Evolutionary conservation across 192 early-diverging fungal genomes (phyloP).

Genomic region (Linnemannia schmuckeri): DNA sequence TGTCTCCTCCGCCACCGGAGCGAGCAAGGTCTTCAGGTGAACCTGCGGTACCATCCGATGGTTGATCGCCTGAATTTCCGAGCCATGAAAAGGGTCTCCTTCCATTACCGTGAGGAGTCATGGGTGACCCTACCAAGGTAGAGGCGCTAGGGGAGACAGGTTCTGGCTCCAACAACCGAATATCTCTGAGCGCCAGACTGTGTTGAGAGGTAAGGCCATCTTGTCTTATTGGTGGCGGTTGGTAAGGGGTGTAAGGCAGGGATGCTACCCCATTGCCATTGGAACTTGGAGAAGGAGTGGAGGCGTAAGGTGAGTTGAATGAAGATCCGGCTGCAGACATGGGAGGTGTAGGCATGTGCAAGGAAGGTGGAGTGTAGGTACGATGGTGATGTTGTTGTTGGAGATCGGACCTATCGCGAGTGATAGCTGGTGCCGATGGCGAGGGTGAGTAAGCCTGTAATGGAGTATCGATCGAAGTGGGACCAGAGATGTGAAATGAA

Average conservation of each 20-base stretch:
- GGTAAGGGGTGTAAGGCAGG: slow-evolving; percentile 14
- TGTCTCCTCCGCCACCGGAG: not conserved
- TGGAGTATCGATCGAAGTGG: not conserved
- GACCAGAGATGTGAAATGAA: not conserved
- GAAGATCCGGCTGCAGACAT: not conserved
- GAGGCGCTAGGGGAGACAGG: slow-evolving; percentile 25
- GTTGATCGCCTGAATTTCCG: not conserved
- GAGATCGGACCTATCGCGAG: not conserved
- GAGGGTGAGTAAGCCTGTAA: not conserved
- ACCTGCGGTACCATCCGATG: not conserved
- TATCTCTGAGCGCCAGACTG: not conserved
- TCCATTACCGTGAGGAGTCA: slow-evolving; percentile 21
- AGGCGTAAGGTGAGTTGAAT: not conserved
- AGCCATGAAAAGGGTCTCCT: slow-evolving; percentile 14
- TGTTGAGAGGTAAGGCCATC: not conserved
- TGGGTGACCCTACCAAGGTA: slow-evolving; percentile 37
- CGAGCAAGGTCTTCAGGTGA: not conserved
- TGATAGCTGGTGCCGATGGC: not conserved
- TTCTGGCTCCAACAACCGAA: slow-evolving; percentile 22
- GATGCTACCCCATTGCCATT: not conserved
- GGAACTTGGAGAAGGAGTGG: not conserved
- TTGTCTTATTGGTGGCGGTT: slow-evolving; percentile 22
- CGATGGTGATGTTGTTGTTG: not conserved
- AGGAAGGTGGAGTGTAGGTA: not conserved
- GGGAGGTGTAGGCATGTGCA: not conserved